phyloP scores from a whole-genome alignment of 2,329 filamentous ascomycete genomes.

The Orbilia javanica region DNA sequence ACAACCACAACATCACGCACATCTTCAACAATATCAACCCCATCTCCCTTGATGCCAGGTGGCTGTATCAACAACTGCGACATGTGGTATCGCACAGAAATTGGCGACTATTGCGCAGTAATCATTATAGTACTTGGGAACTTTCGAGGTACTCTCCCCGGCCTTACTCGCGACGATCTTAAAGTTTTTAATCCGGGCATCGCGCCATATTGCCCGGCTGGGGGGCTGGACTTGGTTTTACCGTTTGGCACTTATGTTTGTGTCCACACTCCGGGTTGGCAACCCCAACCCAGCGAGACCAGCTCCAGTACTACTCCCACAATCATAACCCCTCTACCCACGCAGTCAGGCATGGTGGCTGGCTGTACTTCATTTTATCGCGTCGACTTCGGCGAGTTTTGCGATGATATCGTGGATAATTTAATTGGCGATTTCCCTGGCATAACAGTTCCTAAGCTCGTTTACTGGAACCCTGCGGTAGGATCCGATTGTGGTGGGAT shows the following conservation, averaged over 20 bases:
- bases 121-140: neutral
- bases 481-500: conserved; percentile 7
- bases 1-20: conserved; percentile 6
- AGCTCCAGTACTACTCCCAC: neutral
- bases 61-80: neutral
- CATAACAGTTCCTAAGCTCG: neutral
- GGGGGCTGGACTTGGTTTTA: neutral
- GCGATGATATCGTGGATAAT: neutral
- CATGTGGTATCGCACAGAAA: neutral
- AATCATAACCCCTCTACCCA: neutral
- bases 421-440: conserved; percentile 1
- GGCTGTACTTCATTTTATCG: conserved; percentile 20
- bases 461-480: conserved; percentile 15
- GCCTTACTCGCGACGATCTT: neutral
- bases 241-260: neutral
- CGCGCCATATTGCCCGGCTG: neutral
- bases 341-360: conserved; percentile 14
- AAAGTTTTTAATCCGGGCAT: neutral
- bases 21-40: neutral
- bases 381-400: conserved; percentile 24
- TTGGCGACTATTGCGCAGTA: neutral
- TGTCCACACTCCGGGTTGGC: neutral
- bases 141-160: neutral
- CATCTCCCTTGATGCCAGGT: neutral
- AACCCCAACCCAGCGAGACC: neutral